Base-by-base conservation (phyloP, 2,329 filamentous ascomycete species). In the Penicillium verrucosum region DNA sequence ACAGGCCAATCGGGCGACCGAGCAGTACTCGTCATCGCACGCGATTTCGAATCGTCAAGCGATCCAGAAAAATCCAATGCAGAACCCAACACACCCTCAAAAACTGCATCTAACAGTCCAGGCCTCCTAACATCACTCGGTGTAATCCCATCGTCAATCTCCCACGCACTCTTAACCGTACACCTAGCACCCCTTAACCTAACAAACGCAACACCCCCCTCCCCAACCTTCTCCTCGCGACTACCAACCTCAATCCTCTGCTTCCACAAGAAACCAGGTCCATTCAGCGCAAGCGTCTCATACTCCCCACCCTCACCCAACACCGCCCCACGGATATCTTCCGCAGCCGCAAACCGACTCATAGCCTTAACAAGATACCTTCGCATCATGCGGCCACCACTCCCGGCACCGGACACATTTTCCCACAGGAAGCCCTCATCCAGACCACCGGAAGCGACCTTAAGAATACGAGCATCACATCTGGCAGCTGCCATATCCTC, bases 221-320 rank as follows among this genome's bases (percentile, higher is more conserved):
- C 89, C 63, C 89, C 89, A 37, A 73, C 76, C 6, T 89, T 78
- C 5, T 85, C 74, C 50, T 75, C 76, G 55, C 77, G 80, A 56
- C 81, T 81, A 0, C 76, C 76, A 32, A 97, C 78, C 41, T 80
- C 77, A 60, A 97, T 88, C 50, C 80, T 83, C 62, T 81, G 83
- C 75, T 83, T 88, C 81, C 94, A 97, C 58, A 97, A 72, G 48
- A 78, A 77, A 0, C 69, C 66, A 9, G 93, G 93, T 11, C 93
- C 94, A 73, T 92, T 85, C 36, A 97, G 69, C 43, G 94, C 91
- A 51, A 97, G 78, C 30, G 92, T 97, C 81, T 97, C 94, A 73
- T 95, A 97, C 78, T 97, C 94, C 4, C 94, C 94, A 6, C 94
- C 94, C 72, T 97, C 94, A 1, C 94, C 94, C 18, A 97, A 76